Base-by-base conservation (phyloP, 352 stramenopile species). In the Stephanocyclus meneghinianus region DNA sequence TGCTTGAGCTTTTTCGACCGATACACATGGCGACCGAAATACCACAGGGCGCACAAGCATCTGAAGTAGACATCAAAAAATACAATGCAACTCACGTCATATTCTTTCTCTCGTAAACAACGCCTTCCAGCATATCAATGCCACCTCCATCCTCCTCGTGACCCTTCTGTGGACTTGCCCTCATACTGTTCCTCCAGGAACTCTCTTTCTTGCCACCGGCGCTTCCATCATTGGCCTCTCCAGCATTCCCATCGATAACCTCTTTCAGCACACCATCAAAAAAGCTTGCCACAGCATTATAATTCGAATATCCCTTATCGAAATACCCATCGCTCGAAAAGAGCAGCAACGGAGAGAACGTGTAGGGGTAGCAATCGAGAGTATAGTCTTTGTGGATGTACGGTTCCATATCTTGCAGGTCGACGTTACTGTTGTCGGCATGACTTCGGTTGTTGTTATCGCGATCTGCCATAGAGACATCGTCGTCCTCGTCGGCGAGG, bases 101-200 rank as follows among this genome's bases (percentile, higher is more conserved):
- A 60, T 89, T 89, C 65, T 85, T 87, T 15, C 83, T 78, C 42
- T 89, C 83, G 63, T 85, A 87, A 61, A 89, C 59, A 29, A 89
- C 83, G 2, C 73, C 74, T 0, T 74, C 48, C 48, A 87, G 57
- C 83, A 89, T 89, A 71, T 87, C 56, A 55, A 87, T 77, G 7
- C 51, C 74, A 15, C 13, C 48, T 13, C 37, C 55, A 45, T 56
- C 53, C n/a, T 71, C 21, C 16, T 61, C 63, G 16, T 29, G 44
- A 37, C 21, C 26, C 45, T 11, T 30, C 15, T 32, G 16, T 32
- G 42, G 42, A 66, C 45, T 45, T 16, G 32, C 48, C 2, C 29
- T 60, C 10, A 66, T 64, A 45, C 35, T 55, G 7, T 59, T 44
- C 18, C 42, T 65, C 5, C 61, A 45, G 8, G 51, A 42, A 32